Evolutionary conservation across 495 filamentous ascomycete species (phyloP).

Genomic region (Terfezia claveryi): DNA sequence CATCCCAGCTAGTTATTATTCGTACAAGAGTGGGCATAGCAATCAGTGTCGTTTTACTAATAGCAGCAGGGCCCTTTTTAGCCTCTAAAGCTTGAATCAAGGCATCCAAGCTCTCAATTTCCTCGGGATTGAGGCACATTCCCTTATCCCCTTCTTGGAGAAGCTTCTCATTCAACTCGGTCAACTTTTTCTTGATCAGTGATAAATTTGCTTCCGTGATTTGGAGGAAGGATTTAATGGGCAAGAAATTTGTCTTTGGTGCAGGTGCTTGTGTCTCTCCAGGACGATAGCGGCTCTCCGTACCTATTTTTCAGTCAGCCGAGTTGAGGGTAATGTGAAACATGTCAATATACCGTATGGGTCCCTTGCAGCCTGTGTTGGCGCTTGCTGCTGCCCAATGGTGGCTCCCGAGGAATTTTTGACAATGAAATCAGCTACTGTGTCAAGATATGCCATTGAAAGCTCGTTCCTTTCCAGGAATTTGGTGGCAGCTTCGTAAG

Average conservation of each 20-base stretch:
- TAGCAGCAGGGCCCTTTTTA: slow-evolving; percentile 13
- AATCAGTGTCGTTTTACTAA: slow-evolving; percentile 3
- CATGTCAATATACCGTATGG: not conserved
- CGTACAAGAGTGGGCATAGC: slow-evolving; percentile 38
- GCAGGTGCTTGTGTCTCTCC: slow-evolving; percentile 30
- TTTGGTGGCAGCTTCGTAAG: slow-evolving; percentile 74
- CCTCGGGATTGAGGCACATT: slow-evolving; percentile 46
- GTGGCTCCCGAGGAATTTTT: slow-evolving; percentile 72
- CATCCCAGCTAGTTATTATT: slow-evolving; percentile 54
- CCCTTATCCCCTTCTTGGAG: slow-evolving; percentile 47
- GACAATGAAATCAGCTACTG: slow-evolving; percentile 84
- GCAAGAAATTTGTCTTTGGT: slow-evolving; percentile 39
- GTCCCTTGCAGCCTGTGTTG: slow-evolving; percentile 42
- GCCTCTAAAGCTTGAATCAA: slow-evolving; percentile 37
- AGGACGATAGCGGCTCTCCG: slow-evolving; percentile 55
- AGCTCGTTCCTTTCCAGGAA: slow-evolving; percentile 85
- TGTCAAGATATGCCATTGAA: slow-evolving; percentile 72
- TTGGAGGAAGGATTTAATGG: slow-evolving; percentile 65
- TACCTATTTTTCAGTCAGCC: slow-evolving; percentile 22
- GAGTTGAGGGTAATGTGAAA: not conserved
- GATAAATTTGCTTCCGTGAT: slow-evolving; percentile 37
- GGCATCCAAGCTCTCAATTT: slow-evolving; percentile 34
- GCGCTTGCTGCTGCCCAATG: slow-evolving; percentile 30
- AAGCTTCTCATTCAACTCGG: slow-evolving; percentile 45
- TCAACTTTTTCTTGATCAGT: slow-evolving; percentile 50